phyloP scores from a whole-genome alignment of 192 early-diverging fungal genomes.

The Backusella tarrabulga region DNA sequence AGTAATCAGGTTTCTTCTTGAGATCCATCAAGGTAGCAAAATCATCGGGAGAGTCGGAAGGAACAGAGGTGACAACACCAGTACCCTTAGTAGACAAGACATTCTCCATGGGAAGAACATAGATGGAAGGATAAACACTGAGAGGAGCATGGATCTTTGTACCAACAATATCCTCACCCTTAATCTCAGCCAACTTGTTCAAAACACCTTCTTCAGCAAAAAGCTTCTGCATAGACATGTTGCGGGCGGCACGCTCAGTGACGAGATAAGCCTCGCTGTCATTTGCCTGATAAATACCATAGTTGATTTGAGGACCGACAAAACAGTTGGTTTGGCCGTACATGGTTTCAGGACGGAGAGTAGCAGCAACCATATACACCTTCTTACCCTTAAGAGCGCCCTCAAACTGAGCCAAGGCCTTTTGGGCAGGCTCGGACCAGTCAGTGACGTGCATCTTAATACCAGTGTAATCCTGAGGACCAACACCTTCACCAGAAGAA shows the following conservation, averaged over 20 bases:
- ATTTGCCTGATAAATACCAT: conserved; percentile 83
- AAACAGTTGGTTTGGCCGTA: conserved; percentile 99
- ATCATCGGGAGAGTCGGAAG: conserved; percentile 98
- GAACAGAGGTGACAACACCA: conserved; percentile 98
- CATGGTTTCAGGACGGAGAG: conserved; percentile 98
- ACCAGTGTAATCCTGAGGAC: conserved; percentile 94
- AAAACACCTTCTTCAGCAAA: conserved; percentile 69
- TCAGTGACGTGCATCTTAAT: conserved; percentile 88
- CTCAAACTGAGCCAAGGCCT: conserved; percentile 40
- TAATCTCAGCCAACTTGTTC: conserved; percentile 69
- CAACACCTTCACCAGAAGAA: conserved; percentile 87
- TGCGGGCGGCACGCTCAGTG: conserved; percentile 91
- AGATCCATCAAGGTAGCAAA: conserved; percentile 89
- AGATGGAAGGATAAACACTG: conserved; percentile 73
- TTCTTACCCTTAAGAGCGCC: conserved; percentile 69
- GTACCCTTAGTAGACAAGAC: conserved; percentile 96
- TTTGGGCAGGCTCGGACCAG: conserved; percentile 51
- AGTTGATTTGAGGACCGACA: conserved; percentile 88
- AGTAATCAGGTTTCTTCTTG: conserved; percentile 92
- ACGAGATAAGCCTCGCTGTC: conserved; percentile 84
- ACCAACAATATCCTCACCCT: conserved; percentile 81
- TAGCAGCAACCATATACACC: conserved; percentile 92
- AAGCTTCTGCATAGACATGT: conserved; percentile 95
- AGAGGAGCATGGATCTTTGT: conserved; percentile 90
- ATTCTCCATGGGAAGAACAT: conserved; percentile 96